These are phyloP conservation scores for Hortiboletus flavorubellus DNA, from an alignment of 768 basidiomycete genomes.

Conservation along the genomic window DNA sequence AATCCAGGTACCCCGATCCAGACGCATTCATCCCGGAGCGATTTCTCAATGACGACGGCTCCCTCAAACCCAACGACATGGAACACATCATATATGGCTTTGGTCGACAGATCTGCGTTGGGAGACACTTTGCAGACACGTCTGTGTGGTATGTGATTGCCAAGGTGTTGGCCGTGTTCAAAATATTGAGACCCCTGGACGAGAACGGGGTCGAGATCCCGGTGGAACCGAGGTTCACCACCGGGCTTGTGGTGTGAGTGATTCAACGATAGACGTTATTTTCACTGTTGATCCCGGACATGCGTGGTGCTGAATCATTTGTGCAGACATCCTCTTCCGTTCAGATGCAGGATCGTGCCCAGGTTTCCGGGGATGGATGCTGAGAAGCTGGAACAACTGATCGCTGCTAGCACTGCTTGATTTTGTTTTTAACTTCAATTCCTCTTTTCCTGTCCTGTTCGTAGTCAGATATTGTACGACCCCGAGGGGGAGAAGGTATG, in stretches of 20 bases:
- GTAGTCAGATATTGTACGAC: too few species aligned
- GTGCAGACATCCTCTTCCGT: slow-evolving; percentile 1
- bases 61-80: slow-evolving; percentile 7
- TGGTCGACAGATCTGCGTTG: slow-evolving; percentile 23
- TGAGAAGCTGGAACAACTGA: not conserved
- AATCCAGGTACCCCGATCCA: slow-evolving; percentile 33
- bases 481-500: too few species aligned
- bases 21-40: slow-evolving; percentile 38
- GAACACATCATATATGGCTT: slow-evolving; percentile 18
- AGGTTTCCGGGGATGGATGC: not conserved
- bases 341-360: slow-evolving; percentile 1
- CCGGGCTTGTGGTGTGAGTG: slow-evolving; percentile 8
- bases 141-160: slow-evolving; percentile 14
- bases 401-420: not conserved
- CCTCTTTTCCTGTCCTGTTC: too few species aligned
- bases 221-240: slow-evolving; percentile 12
- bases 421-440: too few species aligned
- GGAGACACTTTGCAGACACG: slow-evolving; percentile 16
- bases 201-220: slow-evolving; percentile 7
- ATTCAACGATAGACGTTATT: not conserved
- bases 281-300: too few species aligned
- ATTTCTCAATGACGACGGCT: slow-evolving; percentile 30
- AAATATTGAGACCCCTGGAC: not conserved
- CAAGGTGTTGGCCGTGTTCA: slow-evolving; percentile 3
- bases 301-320: not conserved